Evolutionary conservation across 495 filamentous ascomycete genomes (phyloP), one percentile per base, ranked within the genome.

Genomic region (Venustampulla echinocandica): DNA sequence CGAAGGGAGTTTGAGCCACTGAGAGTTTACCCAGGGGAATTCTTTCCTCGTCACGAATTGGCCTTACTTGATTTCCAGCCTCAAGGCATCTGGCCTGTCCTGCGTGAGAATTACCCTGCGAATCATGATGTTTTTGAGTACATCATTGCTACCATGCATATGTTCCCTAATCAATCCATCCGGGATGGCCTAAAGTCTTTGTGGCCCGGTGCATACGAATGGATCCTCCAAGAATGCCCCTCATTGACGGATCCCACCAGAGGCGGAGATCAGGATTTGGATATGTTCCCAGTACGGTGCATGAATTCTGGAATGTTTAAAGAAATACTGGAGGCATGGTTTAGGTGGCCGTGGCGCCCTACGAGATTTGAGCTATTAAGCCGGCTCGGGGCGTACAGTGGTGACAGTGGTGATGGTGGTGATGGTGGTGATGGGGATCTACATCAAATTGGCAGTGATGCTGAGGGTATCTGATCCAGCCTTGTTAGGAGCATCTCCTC

Each of bases 281-380:
- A 59, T 9, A 46, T 65, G 40, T 48, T 74, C 18, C 51, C 58
- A 5, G 47, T 65, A 13, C 55, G 79, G n/a, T 52, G 54, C 17
- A 39, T 82, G 17, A 68, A 59, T 17, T 47, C 57, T 43, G 48
- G 49, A 18, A 72, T 80, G 62, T 52, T 73, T 30, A 55, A 69
- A n/a, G 70, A 73, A 35, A 53, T 82, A 4, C 23, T 69, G 1
- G 61, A 69, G 47, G 65, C 67, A 10, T 84, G 72, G 70, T 62
- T 69, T 59, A 56, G 64, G 23, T 84, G 79, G 78, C 77, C 78
- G n/a, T 81, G 79, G 39, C 56, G 57, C n/a, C 73, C 74, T 1
- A 44, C 27, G n/a, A 69, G 67, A 28, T 11, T 46, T 19, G 65
- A 75, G 35, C 46, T 77, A 25, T 49, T 75, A 4, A 50, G 43